Percentiles rank a stretch among this genome's conserved stretches.
Conservation (phyloP, 106 monocot species). For the Alisma plantagoaquatica region DNA sequence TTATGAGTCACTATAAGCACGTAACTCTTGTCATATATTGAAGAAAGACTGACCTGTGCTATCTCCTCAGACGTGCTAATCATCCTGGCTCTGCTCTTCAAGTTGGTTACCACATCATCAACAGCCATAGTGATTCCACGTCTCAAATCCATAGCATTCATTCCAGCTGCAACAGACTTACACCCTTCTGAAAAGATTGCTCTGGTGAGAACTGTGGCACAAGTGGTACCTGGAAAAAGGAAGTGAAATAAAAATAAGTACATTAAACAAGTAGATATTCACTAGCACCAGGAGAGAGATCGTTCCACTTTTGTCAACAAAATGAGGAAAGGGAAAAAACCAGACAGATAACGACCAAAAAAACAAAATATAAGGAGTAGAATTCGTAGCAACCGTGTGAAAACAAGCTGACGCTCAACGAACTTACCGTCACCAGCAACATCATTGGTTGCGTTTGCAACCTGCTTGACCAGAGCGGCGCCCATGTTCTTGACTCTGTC, state of each 20-base stretch:
- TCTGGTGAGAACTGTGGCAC: slow-evolving; percentile 65
- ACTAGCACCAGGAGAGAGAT: background rate
- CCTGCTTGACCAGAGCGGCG: slow-evolving; percentile 52
- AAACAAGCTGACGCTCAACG: background rate
- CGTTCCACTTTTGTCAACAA: background rate
- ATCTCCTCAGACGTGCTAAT: slow-evolving; percentile 90
- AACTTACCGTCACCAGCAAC: slow-evolving; percentile 78
- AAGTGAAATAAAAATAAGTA: background rate
- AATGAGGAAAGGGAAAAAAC: background rate
- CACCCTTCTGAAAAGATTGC: slow-evolving; percentile 84
- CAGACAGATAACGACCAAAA: background rate
- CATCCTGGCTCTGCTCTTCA: slow-evolving; percentile 75
- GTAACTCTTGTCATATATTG: too few relatives aligned
- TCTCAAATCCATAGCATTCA: slow-evolving; percentile 89
- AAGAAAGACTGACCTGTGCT: slow-evolving; percentile 45
- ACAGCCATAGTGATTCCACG: slow-evolving; percentile 88
- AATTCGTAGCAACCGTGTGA: background rate
- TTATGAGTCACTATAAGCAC: too few relatives aligned
- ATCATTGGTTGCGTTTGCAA: slow-evolving; percentile 31
- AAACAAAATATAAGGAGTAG: background rate
- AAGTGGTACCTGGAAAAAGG: slow-evolving; percentile 54
- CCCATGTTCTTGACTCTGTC: slow-evolving; percentile 88
- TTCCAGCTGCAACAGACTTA: slow-evolving; percentile 91
- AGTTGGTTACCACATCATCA: slow-evolving; percentile 64
- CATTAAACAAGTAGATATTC: background rate